Evolutionary conservation across 345 rosid genomes (phyloP).

Genomic region (Populus davidiana): DNA sequence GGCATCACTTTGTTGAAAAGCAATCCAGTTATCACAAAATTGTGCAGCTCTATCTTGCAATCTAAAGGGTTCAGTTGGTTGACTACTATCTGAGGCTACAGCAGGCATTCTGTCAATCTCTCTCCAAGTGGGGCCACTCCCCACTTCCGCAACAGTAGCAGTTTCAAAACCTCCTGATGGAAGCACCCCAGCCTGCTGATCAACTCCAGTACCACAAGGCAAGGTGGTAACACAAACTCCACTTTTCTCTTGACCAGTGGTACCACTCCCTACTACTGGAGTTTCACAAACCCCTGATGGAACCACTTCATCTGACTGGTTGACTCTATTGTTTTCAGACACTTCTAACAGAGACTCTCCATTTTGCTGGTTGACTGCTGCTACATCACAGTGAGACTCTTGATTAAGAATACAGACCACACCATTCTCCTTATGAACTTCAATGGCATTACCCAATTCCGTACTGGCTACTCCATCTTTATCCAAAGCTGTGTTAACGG

Average conservation of each 20-base stretch:
- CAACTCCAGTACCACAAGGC: background rate
- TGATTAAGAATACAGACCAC: background rate
- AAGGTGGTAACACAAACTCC: slow-evolving; percentile 4
- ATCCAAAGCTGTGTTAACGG: background rate
- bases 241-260: slow-evolving; percentile 8
- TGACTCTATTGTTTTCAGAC: background rate
- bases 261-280: background rate
- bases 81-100: background rate
- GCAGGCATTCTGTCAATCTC: background rate
- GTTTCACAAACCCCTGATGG: slow-evolving; percentile 5
- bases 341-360: background rate
- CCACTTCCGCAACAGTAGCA: background rate
- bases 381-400: background rate
- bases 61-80: slow-evolving; percentile 30
- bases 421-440: background rate
- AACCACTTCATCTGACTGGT: background rate
- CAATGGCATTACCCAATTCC: background rate
- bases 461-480: background rate
- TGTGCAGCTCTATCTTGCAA: slow-evolving; percentile 28
- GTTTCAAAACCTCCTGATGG: background rate
- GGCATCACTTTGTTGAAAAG: slow-evolving; percentile 26
- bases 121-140: background rate
- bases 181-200: slow-evolving; percentile 8
- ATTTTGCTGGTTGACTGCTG: background rate
- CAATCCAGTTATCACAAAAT: slow-evolving; percentile 19